Base-by-base conservation (phyloP, 164 flowering plant species). In the Umbellularia californica region DNA sequence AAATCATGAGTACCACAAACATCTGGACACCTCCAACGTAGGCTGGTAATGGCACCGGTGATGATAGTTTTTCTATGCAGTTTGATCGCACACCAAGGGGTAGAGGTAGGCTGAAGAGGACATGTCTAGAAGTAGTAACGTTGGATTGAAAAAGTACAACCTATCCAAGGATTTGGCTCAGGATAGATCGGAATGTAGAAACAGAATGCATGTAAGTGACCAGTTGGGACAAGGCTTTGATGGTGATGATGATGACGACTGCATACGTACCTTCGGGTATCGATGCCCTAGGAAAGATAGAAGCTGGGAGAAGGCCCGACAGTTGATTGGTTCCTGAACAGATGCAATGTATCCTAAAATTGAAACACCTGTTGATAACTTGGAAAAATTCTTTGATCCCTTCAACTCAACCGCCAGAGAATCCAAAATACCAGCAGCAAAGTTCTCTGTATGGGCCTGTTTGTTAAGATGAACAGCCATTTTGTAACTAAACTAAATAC, bases 281-380 rank as follows among this genome's bases (percentile, higher is more conserved):
- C 97, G 90, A 84, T 93, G 97, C 74, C 81, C 83, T 70, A 95
- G 92, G 79, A 91, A 88, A 70, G 78, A 76, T 22, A 92, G 88
- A 71, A 95, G 92, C 75, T 89, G 88, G 73, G 87, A 78, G 79
- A 93, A 90, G 74, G 98, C 96, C 66, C 72, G 81, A 1, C 70
- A 60, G 78, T 83, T 90, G 52, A 88, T 78, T 11, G 90, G 83
- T 3, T 94, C 92, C 30, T 78, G 72, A 69, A 87, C 50, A 28
- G 98, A 90, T 73, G 97, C 88, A 62, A 92, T 83, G 76, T 87
- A 92, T 69, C 98, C 99, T 71, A 95, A 92, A 75, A 93, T 85
- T 25, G 97, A 88, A 80, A 95, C 92, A 71, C 95, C 97, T 2
- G 99, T 75, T 81, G 83, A 87, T 73, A 95, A 74, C 85, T 95